Evolutionary conservation across 148 eudicot genomes (phyloP).

Genomic region (Silene uniflora): DNA sequence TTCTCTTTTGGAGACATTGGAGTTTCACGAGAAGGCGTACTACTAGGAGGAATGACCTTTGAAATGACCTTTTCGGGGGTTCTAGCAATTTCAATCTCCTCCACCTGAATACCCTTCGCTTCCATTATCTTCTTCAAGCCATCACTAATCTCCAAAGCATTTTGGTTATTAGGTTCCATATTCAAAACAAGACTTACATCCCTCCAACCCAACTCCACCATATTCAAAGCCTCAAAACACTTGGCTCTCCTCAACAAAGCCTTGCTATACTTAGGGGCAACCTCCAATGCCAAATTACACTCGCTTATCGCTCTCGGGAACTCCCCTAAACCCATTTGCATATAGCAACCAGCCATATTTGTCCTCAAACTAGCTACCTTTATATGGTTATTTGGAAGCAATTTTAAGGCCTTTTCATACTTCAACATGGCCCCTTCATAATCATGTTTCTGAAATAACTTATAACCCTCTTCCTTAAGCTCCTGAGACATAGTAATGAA

Average conservation of each 20-base stretch:
- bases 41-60: conserved; percentile 27
- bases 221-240: conserved; percentile 80
- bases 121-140: conserved; percentile 54
- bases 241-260: conserved; percentile 84
- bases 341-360: conserved; percentile 84
- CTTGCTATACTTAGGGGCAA: conserved; percentile 96
- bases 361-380: conserved; percentile 76
- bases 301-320: conserved; percentile 85
- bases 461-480: conserved; percentile 81
- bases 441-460: conserved; percentile 65
- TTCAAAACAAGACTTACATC: conserved; percentile 76
- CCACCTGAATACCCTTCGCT: conserved; percentile 57
- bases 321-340: conserved; percentile 87
- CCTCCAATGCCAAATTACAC: conserved; percentile 89
- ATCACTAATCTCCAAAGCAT: conserved; percentile 68
- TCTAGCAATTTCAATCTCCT: conserved; percentile 51
- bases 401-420: conserved; percentile 84
- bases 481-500: conserved; percentile 93
- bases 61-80: conserved; percentile 22
- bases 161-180: conserved; percentile 80
- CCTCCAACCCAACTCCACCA: conserved; percentile 75
- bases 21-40: conserved; percentile 27
- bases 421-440: conserved; percentile 88
- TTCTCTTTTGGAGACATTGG: conserved; percentile 32
- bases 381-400: conserved; percentile 79